phyloP scores from a whole-genome alignment of 2,329 filamentous ascomycete species.

The Alternaria incomplexa region DNA sequence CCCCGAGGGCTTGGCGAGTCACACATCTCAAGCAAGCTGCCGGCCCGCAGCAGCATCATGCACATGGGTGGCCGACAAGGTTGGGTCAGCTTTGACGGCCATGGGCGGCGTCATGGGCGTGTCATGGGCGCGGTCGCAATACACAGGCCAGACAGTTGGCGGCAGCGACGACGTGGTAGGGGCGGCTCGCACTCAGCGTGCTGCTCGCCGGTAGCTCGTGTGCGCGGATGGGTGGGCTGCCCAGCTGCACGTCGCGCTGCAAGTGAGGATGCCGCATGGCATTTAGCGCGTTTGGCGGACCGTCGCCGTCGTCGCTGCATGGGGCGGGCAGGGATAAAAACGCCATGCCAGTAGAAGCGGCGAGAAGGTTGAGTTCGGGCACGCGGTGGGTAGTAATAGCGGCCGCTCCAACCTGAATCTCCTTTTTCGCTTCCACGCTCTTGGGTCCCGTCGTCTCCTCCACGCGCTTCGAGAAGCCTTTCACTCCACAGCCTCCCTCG shows the following conservation, averaged over 20 bases:
- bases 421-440: slow-evolving; percentile 43
- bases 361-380: slow-evolving; percentile 37
- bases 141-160: not conserved
- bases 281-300: slow-evolving; percentile 29
- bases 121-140: not conserved
- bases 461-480: slow-evolving; percentile 42
- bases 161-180: not conserved
- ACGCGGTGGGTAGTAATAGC: slow-evolving; percentile 40
- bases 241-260: slow-evolving; percentile 12
- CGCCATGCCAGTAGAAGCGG: slow-evolving; percentile 32
- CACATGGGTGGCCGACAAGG: slow-evolving; percentile 20
- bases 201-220: not conserved
- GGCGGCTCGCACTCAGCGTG: not conserved
- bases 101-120: slow-evolving; percentile 1
- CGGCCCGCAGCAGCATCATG: slow-evolving; percentile 17
- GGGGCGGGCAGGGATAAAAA: slow-evolving; percentile 27
- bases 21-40: slow-evolving; percentile 27
- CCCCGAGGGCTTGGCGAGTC: slow-evolving; percentile 26
- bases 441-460: slow-evolving; percentile 40
- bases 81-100: not conserved
- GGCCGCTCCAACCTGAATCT: slow-evolving; percentile 42
- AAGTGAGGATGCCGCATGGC: slow-evolving; percentile 16
- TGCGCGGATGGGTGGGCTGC: not conserved
- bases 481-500: slow-evolving; percentile 19
- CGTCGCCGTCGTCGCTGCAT: slow-evolving; percentile 33